phyloP scores from a whole-genome alignment of 2,329 filamentous ascomycete species.

The Exserohilum turcica region DNA sequence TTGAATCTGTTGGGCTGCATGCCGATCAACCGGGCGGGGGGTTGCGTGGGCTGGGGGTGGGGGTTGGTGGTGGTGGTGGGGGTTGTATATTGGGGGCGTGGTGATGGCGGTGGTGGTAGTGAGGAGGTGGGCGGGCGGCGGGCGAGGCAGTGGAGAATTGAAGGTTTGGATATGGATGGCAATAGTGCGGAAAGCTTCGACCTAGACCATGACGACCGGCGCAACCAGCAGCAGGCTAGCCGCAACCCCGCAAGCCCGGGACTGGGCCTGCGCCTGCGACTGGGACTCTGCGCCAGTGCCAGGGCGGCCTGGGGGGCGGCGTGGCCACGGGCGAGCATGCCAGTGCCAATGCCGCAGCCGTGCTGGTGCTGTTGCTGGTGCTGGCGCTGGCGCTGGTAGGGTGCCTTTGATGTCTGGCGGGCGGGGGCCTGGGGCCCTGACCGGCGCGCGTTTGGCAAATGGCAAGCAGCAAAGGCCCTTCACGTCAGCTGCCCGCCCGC shows the following conservation, averaged over 20 bases:
- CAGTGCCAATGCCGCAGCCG: too few relatives aligned
- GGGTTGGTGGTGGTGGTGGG: too few relatives aligned
- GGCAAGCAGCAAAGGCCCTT: background rate
- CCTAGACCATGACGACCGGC: constrained; percentile 7
- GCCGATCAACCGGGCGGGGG: constrained; percentile 24
- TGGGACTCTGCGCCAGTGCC: too few relatives aligned
- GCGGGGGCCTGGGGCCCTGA: too few relatives aligned
- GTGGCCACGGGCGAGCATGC: too few relatives aligned
- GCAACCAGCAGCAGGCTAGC: constrained; percentile 3
- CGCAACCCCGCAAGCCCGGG: constrained; percentile 9
- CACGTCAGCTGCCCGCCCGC: background rate
- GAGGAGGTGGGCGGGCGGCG: constrained; percentile 1
- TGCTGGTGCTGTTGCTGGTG: too few relatives aligned
- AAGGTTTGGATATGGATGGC: constrained; percentile 9
- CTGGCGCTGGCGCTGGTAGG: too few relatives aligned
- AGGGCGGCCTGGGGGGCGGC: background rate
- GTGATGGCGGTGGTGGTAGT: background rate
- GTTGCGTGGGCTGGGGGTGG: background rate
- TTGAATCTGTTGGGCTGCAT: constrained; percentile 23
- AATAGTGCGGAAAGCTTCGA: constrained; percentile 12
- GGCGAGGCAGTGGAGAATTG: constrained; percentile 7
- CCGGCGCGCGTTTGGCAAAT: background rate
- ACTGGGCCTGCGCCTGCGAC: constrained; percentile 6
- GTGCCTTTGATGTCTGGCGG: too few relatives aligned
- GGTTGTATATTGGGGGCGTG: background rate